Evolutionary conservation across 208 protist species (phyloP).

Genomic region (Acanthamoeba triangularis): DNA sequence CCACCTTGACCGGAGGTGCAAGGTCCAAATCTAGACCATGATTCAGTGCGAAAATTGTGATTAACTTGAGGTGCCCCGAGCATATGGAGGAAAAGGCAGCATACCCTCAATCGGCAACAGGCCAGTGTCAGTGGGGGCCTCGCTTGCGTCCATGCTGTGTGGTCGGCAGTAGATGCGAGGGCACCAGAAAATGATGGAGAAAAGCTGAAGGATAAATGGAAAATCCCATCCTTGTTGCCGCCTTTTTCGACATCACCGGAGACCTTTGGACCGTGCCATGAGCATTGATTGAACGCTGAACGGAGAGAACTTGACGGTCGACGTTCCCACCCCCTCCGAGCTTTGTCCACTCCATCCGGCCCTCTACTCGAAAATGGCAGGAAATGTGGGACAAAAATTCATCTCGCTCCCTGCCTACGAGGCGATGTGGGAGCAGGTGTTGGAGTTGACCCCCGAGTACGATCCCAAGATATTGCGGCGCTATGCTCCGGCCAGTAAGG

Average conservation of each 20-base stretch:
- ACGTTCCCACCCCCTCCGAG: too few relatives aligned
- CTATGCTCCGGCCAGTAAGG: conserved; percentile 56
- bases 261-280: not conserved
- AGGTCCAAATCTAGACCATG: not conserved
- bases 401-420: not conserved
- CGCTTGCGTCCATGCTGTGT: not conserved
- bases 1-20: not conserved
- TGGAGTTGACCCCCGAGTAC: conserved; percentile 9
- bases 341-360: too few relatives aligned
- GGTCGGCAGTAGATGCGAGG: not conserved
- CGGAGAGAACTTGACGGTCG: not conserved
- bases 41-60: too few relatives aligned
- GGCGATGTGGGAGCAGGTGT: conserved; percentile 6
- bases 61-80: too few relatives aligned
- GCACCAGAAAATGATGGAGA: not conserved
- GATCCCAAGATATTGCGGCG: not conserved
- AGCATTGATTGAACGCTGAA: not conserved
- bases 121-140: not conserved
- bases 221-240: not conserved
- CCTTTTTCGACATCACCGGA: not conserved
- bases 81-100: too few relatives aligned
- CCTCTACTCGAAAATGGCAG: not conserved
- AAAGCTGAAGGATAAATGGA: not conserved
- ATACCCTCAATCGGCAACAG: not conserved
- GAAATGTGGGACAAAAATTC: not conserved